Base-by-base conservation (phyloP, 2,329 filamentous ascomycete genomes). In the Eutypa lata region DNA sequence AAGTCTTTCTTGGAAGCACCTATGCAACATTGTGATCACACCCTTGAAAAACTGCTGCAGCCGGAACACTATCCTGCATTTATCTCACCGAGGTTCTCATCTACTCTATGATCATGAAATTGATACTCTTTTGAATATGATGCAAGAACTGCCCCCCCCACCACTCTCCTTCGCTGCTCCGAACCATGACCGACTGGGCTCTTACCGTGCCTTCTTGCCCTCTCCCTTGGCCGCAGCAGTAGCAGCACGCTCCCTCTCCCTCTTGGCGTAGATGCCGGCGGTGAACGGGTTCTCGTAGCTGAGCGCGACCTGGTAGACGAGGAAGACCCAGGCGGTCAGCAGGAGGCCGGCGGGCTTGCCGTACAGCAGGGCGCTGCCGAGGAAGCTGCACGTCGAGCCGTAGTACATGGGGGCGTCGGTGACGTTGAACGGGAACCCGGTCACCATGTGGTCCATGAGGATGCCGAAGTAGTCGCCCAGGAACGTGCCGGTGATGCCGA, bases 381-480 rank as follows among this genome's bases (percentile, higher is more conserved):
- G 74, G 74, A 99, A 99, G 74, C 88, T 93, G 81, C 96, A 80
- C 22, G 93, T 94, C 57, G 87, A 91, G 53, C 94, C 94, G 76
- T 91, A 89, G 78, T 99, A 99, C 94, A 99, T 99, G 57, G 94
- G 94, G 49, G 91, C 88, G 60, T 85, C 83, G 51, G 88, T 92
- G 56, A 97, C 81, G 72, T 89, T 97, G 81, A 99, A 99, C 2
- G 94, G 94, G 70, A 99, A 99, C 14, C 90, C 88, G 13, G 91
- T 96, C 49, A 99, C 92, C 65, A 93, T 93, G 61, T 88, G 77
- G 69, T 97, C 93, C 91, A 97, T 96, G 60, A 99, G 80, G 70
- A 97, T 97, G 62, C 94, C 94, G 69, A 97, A 99, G 79, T 99
- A 99, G 77, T 99, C 94, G 63, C 94, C 94, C 35, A 99, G 79